These are phyloP conservation scores for Coniochaeta sp. DNA, from an alignment of 2,329 filamentous ascomycete species.

Conservation along the genomic window DNA sequence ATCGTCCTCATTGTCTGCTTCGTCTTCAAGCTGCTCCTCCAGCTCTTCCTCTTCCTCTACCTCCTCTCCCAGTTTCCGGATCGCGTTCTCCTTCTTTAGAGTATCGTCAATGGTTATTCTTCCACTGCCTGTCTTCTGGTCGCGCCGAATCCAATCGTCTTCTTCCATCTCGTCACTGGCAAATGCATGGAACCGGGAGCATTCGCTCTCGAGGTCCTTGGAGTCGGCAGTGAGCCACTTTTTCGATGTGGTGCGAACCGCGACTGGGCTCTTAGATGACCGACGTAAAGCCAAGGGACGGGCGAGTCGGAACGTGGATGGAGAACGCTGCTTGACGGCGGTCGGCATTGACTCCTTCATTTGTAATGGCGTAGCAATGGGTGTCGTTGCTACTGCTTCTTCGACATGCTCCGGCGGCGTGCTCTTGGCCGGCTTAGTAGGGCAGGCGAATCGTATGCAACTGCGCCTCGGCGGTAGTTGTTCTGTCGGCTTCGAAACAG, in stretches of 20 bases:
- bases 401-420: constrained; percentile 23
- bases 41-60: constrained; percentile 85
- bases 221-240: constrained; percentile 44
- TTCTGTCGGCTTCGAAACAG: constrained; percentile 21
- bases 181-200: constrained; percentile 79
- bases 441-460: constrained; percentile 71
- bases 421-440: constrained; percentile 38
- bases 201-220: constrained; percentile 43
- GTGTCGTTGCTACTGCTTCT: constrained; percentile 6
- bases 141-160: constrained; percentile 82
- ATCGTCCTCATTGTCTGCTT: constrained; percentile 39
- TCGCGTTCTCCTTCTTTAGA: constrained; percentile 79
- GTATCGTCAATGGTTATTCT: constrained; percentile 88
- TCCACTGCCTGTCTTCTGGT: constrained; percentile 52
- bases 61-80: constrained; percentile 79
- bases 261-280: constrained; percentile 27
- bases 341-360: constrained; percentile 22
- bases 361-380: constrained; percentile 11
- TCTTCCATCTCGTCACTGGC: constrained; percentile 73
- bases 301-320: constrained; percentile 14
- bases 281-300: constrained; percentile 25
- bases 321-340: constrained; percentile 18
- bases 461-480: constrained; percentile 42
- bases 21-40: constrained; percentile 39
- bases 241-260: constrained; percentile 22